Percentiles rank a stretch among this genome's conserved stretches.
phyloP scores from a whole-genome alignment of 352 stramenopile genomes.

The Globisporangium canariense region DNA sequence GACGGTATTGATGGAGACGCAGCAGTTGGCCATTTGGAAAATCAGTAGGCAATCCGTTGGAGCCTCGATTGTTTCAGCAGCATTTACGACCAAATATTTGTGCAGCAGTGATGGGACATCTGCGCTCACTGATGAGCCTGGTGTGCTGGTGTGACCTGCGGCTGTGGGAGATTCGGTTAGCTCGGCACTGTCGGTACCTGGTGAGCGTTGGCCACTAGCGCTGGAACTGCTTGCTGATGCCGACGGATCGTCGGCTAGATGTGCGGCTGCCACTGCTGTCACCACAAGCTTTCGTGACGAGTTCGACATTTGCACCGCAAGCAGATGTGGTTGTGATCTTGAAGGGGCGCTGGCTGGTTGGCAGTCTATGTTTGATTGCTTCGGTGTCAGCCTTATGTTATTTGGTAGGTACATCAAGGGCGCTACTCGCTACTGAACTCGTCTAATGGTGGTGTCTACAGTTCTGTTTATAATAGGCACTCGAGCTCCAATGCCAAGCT shows the following conservation, averaged over 20 bases:
- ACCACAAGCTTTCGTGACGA: neutral
- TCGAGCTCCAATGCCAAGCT: neutral
- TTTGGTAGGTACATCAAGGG: too few species aligned
- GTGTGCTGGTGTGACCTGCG: neutral
- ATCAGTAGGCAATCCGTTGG: neutral
- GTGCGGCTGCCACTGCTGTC: neutral
- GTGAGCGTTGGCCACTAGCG: neutral
- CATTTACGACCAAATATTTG: neutral
- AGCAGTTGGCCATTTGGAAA: slow-evolving; percentile 22
- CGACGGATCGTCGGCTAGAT: neutral
- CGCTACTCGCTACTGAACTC: too few species aligned
- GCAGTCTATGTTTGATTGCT: too few species aligned
- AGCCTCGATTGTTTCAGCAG: neutral
- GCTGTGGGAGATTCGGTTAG: neutral
- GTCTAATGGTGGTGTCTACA: too few species aligned
- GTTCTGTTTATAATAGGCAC: neutral
- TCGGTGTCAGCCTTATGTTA: too few species aligned
- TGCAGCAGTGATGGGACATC: neutral
- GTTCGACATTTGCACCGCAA: neutral
- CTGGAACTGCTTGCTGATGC: neutral
- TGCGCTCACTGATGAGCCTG: neutral
- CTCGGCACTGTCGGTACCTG: neutral
- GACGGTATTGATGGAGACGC: slow-evolving; percentile 19
- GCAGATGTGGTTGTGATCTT: neutral
- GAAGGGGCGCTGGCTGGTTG: neutral